Evolutionary conservation across 495 filamentous ascomycete genomes (phyloP), one percentile per base, ranked within the genome.

Genomic region (Emericellopsis terricola): DNA sequence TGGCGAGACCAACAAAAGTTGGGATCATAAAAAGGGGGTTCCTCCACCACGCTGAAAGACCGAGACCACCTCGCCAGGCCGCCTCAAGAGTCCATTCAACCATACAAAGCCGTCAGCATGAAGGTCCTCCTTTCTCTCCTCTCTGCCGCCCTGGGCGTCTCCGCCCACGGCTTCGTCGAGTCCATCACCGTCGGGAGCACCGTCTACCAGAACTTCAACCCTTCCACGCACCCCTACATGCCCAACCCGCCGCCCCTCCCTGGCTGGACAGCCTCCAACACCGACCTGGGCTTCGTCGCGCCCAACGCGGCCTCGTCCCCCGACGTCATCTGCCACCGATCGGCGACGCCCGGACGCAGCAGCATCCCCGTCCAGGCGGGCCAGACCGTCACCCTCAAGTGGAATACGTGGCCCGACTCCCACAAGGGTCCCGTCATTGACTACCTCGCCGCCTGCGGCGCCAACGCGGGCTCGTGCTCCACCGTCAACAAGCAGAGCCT

Each of bases 391-490:
- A 63, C 63, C 41, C 48, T 82, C 29, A 64, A 69, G 40, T 81
- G 76, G 76, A 67, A 69, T 36, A 50, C 53, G 0, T 83, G 78
- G 78, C 79, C 78, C 2, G 54, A 63, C 3, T 64, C 57, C 21
- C 76, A 80, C 44, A 62, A 47, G n/a, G 57, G 57, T 2, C 54
- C 59, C 5, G 44, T 60, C 19, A 40, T 60, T 42, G 65, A 69
- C 41, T 84, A 85, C 51, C 52, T 89, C 9, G 81, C 81, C 41
- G 66, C 71, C 35, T 86, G 80, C 56, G 67, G 68, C 7, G 67
- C 68, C 5, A 62, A 73, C 29, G n/a, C n/a, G n/a, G 62, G 74
- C 29, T 56, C 58, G 10, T 82, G 80, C 54, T 53, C 61, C 11
- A 59, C 54, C 1, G 78, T 74, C 3, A 68, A 81, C 52, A 77